phyloP scores from a whole-genome alignment of 495 filamentous ascomycete species.

The Penicillium goetzii region DNA sequence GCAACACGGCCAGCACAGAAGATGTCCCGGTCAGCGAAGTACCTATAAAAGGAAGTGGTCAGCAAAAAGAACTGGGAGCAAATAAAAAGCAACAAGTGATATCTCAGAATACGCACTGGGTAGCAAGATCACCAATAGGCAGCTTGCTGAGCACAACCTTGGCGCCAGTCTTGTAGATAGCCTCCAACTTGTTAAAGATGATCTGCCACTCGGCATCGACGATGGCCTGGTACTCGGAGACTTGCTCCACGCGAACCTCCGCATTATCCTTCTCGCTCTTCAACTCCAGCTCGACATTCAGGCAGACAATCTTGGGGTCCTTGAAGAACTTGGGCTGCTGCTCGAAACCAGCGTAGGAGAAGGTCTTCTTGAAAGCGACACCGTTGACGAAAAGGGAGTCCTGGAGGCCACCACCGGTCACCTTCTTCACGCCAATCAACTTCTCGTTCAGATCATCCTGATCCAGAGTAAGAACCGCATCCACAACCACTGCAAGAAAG shows the following conservation, averaged over 20 bases:
- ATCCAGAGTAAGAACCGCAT: slow-evolving; percentile 95
- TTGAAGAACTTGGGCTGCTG: slow-evolving; percentile 96
- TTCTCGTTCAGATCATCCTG: slow-evolving; percentile 98
- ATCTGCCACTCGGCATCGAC: slow-evolving; percentile 99
- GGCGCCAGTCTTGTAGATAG: slow-evolving; percentile 86
- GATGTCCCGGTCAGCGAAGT: slow-evolving; percentile 96
- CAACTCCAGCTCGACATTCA: slow-evolving; percentile 96
- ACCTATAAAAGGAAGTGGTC: slow-evolving; percentile 44
- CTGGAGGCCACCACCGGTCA: slow-evolving; percentile 93
- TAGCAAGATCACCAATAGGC: slow-evolving; percentile 96
- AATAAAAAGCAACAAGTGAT: background rate
- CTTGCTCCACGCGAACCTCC: slow-evolving; percentile 95
- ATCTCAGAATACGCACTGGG: slow-evolving; percentile 64
- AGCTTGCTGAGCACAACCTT: slow-evolving; percentile 97
- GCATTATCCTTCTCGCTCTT: slow-evolving; percentile 99
- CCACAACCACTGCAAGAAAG: slow-evolving; percentile 79
- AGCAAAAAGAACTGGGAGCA: background rate
- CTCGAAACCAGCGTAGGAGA: slow-evolving; percentile 98
- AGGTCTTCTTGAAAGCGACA: slow-evolving; percentile 99
- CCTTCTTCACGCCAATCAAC: slow-evolving; percentile 96
- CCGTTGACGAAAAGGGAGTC: slow-evolving; percentile 98
- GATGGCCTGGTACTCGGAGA: slow-evolving; percentile 98
- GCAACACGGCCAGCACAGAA: slow-evolving; percentile 97
- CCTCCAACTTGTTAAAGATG: slow-evolving; percentile 98
- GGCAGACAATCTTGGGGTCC: slow-evolving; percentile 91